Evolutionary conservation across 2,329 filamentous ascomycete species (phyloP).

Genomic region (Penicillium sp.): DNA sequence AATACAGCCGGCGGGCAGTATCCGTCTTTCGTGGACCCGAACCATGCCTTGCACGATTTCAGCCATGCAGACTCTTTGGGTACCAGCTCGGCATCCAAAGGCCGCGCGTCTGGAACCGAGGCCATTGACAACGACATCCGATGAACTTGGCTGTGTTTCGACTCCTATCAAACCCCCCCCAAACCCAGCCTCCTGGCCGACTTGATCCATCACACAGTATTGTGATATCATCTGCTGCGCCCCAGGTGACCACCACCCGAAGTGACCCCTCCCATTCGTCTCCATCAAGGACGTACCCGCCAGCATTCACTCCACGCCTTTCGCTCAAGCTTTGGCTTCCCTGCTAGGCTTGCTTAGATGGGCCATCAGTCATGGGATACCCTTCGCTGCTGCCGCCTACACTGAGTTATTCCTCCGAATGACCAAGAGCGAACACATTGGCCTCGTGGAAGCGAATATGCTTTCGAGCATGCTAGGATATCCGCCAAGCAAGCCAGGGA

Average conservation of each 20-base stretch:
- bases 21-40: conserved; percentile 22
- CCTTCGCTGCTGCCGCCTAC: neutral
- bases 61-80: conserved; percentile 10
- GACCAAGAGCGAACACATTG: neutral
- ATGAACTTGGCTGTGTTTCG: neutral
- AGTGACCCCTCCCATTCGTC: neutral
- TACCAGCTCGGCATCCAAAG: conserved; percentile 16
- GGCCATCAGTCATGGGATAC: neutral
- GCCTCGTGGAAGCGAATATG: neutral
- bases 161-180: neutral
- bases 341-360: neutral
- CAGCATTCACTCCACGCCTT: neutral
- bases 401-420: neutral
- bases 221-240: too few relatives aligned
- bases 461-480: neutral
- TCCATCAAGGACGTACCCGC: neutral
- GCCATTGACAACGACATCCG: conserved; percentile 5
- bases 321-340: neutral
- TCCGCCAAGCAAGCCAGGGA: neutral
- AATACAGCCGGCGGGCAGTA: conserved; percentile 10
- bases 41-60: conserved; percentile 14
- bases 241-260: neutral
- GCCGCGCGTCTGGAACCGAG: conserved; percentile 12
- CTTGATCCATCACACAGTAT: neutral
- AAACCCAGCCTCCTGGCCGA: neutral